phyloP scores from a whole-genome alignment of 768 basidiomycete genomes.

The Kwoniella dendrophila region DNA sequence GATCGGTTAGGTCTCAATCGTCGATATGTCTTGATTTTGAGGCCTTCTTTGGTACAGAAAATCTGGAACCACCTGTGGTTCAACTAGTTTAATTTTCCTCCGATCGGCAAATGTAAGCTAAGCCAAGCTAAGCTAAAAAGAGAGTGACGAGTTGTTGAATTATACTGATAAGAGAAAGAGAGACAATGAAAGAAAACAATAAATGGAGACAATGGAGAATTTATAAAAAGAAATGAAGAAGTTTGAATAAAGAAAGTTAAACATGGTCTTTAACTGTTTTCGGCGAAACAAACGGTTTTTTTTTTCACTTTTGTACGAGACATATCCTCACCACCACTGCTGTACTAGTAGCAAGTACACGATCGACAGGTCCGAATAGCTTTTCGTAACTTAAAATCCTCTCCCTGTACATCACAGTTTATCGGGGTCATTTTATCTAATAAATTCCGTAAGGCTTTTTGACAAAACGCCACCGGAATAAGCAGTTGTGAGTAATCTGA shows the following conservation, averaged over 20 bases:
- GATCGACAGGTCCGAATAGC: constrained; percentile 22
- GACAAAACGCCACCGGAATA: background rate
- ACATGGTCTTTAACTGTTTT: constrained; percentile 20
- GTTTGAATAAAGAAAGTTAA: constrained; percentile 27
- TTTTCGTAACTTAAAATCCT: too few relatives aligned
- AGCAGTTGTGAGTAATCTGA: background rate
- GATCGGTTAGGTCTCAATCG: constrained; percentile 14
- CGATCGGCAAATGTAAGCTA: background rate
- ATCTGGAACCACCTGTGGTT: constrained; percentile 21
- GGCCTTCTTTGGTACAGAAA: constrained; percentile 14
- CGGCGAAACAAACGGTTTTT: constrained; percentile 7
- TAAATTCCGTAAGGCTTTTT: background rate
- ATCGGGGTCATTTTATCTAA: background rate
- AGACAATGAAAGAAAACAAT: background rate
- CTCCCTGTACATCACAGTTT: too few relatives aligned
- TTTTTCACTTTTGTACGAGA: too few relatives aligned
- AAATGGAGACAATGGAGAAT: background rate
- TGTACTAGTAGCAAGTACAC: too few relatives aligned
- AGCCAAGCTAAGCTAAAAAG: background rate
- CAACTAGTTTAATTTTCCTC: background rate
- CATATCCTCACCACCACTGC: too few relatives aligned
- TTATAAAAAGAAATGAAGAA: constrained; percentile 1
- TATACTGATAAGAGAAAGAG: background rate
- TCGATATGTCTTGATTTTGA: background rate
- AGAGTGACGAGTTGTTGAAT: constrained; percentile 1